These are phyloP conservation scores for Candolleomyces eurysporus DNA, from an alignment of 768 basidiomycete genomes.

Conservation along the genomic window DNA sequence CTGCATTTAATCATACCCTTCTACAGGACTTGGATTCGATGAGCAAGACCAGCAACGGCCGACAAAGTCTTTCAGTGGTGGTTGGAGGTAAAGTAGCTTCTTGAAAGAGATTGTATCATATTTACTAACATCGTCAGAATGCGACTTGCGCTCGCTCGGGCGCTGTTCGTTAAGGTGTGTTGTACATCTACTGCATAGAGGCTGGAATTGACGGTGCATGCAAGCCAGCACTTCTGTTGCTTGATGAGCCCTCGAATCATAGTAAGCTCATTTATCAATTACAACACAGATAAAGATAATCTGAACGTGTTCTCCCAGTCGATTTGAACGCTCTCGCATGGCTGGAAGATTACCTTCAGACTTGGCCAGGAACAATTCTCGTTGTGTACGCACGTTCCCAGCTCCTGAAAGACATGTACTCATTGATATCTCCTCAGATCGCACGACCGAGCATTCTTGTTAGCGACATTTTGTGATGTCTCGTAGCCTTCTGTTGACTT, in stretches of 20 bases:
- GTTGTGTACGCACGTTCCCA: constrained; percentile 65
- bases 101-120: neutral
- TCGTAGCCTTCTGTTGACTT: neutral
- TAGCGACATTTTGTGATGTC: constrained; percentile 17
- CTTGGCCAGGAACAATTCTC: constrained; percentile 88
- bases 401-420: neutral
- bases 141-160: constrained; percentile 93
- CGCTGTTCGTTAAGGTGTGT: constrained; percentile 88
- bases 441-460: constrained; percentile 97
- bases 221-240: constrained; percentile 70
- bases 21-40: constrained; percentile 82
- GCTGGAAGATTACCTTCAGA: constrained; percentile 96
- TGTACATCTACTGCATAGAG: neutral
- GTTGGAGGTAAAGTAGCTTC: constrained; percentile 71
- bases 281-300: neutral
- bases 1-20: neutral
- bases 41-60: constrained; percentile 82
- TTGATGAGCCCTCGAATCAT: constrained; percentile 97
- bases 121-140: constrained; percentile 51
- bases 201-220: constrained; percentile 6
- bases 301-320: constrained; percentile 40
- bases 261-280: constrained; percentile 46
- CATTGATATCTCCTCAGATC: constrained; percentile 49
- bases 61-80: constrained; percentile 89
- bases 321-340: constrained; percentile 96